These are phyloP conservation scores for Penicillium fimorum DNA, from an alignment of 495 filamentous ascomycete species.

Conservation along the genomic window DNA sequence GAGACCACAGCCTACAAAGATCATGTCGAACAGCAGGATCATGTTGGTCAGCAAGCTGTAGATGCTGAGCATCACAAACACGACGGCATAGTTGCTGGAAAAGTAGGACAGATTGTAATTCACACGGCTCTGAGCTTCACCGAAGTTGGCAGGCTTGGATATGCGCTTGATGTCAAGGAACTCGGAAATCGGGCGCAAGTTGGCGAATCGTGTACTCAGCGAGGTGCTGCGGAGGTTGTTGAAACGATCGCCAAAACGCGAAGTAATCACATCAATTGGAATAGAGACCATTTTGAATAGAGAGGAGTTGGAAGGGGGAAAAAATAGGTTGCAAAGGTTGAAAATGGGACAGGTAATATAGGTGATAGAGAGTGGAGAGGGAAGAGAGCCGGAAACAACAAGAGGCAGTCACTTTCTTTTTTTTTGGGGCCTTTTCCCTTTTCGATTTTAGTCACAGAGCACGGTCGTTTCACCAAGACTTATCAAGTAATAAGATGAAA, in stretches of 20 bases:
- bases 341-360: slow-evolving; percentile 6
- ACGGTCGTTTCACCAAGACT: not conserved
- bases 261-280: slow-evolving; percentile 86
- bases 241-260: slow-evolving; percentile 76
- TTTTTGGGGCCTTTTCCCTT: slow-evolving; percentile 20
- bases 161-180: slow-evolving; percentile 95
- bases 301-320: slow-evolving; percentile 8
- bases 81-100: slow-evolving; percentile 94
- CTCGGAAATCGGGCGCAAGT: slow-evolving; percentile 86
- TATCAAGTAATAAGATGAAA: not conserved
- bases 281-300: slow-evolving; percentile 76
- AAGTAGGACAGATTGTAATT: slow-evolving; percentile 98
- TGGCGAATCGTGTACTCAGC: slow-evolving; percentile 79
- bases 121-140: slow-evolving; percentile 86
- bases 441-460: slow-evolving; percentile 19
- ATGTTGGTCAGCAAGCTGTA: slow-evolving; percentile 89
- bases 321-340: slow-evolving; percentile 4
- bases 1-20: slow-evolving; percentile 79
- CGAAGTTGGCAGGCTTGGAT: slow-evolving; percentile 89
- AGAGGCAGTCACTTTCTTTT: slow-evolving; percentile 13
- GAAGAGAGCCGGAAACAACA: slow-evolving; percentile 5
- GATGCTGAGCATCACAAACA: slow-evolving; percentile 92
- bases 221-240: slow-evolving; percentile 74
- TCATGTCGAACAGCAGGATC: slow-evolving; percentile 82
- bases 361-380: slow-evolving; percentile 4